phyloP scores from a whole-genome alignment of 495 filamentous ascomycete genomes.

The Lepraria neglecta region DNA sequence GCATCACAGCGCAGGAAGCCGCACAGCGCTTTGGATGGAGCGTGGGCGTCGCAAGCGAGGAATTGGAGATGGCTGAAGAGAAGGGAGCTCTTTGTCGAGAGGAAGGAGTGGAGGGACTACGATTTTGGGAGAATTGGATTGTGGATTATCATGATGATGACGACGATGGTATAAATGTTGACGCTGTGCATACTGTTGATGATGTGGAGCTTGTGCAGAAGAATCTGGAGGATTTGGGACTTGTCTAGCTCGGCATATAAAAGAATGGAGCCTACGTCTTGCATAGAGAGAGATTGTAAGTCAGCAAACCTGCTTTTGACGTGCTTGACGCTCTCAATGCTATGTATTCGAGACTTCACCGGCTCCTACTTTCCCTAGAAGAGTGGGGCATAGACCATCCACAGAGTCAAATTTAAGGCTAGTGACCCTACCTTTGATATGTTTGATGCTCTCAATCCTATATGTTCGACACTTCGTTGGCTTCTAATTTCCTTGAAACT shows the following conservation, averaged over 20 bases:
- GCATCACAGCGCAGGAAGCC: constrained; percentile 82
- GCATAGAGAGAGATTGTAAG: no score
- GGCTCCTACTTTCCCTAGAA: no score
- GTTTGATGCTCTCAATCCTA: no score
- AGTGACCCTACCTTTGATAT: neutral
- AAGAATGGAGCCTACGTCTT: no score
- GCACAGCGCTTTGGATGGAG: constrained; percentile 96
- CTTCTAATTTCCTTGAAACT: no score
- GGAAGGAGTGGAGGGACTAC: constrained; percentile 72
- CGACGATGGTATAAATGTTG: constrained; percentile 18
- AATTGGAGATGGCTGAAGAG: constrained; percentile 95
- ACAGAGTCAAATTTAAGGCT: neutral
- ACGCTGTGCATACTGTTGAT: constrained; percentile 1
- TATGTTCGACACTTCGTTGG: no score
- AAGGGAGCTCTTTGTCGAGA: constrained; percentile 76
- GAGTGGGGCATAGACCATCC: no score
- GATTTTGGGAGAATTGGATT: constrained; percentile 73
- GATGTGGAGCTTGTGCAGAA: constrained; percentile 19
- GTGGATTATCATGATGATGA: constrained; percentile 20
- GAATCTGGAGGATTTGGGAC: constrained; percentile 22
- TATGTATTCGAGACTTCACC: no score
- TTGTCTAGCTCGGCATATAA: neutral
- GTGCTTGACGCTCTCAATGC: no score
- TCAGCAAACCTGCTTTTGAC: no score
- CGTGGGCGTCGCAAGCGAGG: constrained; percentile 92